A percentile compares a stretch with the other conserved stretches of the same genome.
These are phyloP conservation scores for Alternaria incomplexa DNA, from an alignment of 2,329 filamentous ascomycete genomes.

Conservation along the genomic window DNA sequence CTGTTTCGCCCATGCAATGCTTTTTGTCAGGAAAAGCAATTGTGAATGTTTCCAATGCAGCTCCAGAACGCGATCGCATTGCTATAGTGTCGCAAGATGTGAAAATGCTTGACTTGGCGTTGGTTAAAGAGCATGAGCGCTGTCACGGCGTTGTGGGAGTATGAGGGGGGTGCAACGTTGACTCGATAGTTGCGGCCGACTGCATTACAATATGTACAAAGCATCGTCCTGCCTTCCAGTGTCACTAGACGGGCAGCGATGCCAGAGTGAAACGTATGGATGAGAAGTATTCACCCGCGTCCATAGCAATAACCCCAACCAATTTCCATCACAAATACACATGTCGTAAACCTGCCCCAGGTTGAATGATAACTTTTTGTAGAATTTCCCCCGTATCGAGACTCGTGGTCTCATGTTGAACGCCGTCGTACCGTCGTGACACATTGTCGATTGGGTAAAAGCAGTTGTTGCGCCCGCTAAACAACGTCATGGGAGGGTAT, in stretches of 20 bases:
- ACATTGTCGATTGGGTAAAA: slow-evolving; percentile 13
- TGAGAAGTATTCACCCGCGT: background rate
- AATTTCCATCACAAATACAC: slow-evolving; percentile 12
- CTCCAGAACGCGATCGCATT: background rate
- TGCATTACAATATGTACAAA: slow-evolving; percentile 32
- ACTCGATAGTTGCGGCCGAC: slow-evolving; percentile 16
- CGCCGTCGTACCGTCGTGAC: slow-evolving; percentile 32
- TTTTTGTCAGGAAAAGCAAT: background rate
- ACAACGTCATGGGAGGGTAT: slow-evolving; percentile 30
- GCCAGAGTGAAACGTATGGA: slow-evolving; percentile 7
- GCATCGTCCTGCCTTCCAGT: slow-evolving; percentile 14
- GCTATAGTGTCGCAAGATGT: background rate
- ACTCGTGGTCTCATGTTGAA: slow-evolving; percentile 19
- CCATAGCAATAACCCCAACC: background rate
- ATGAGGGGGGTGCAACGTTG: slow-evolving; percentile 7
- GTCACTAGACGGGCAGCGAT: slow-evolving; percentile 15
- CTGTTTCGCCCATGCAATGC: background rate
- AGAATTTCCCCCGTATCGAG: slow-evolving; percentile 21
- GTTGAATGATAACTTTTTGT: slow-evolving; percentile 34
- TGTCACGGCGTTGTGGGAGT: background rate
- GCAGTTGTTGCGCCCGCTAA: slow-evolving; percentile 39
- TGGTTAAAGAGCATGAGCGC: background rate
- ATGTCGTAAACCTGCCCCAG: slow-evolving; percentile 2
- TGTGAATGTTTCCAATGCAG: background rate
- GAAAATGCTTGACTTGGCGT: background rate